phyloP scores from a whole-genome alignment of 2,329 filamentous ascomycete species.

The Alternaria burnsii region DNA sequence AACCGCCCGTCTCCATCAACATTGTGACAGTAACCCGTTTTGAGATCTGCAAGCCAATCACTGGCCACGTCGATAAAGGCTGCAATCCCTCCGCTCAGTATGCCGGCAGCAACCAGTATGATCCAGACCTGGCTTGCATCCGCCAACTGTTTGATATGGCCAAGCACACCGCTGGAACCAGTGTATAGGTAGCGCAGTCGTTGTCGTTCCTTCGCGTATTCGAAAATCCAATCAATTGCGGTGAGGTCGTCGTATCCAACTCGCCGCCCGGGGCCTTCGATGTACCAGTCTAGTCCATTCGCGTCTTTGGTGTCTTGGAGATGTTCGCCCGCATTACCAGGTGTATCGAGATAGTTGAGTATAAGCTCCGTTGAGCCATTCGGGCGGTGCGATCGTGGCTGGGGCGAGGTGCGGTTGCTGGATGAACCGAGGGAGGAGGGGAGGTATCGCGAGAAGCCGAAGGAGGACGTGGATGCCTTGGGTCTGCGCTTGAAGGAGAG shows the following conservation, averaged over 20 bases:
- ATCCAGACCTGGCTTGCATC: slow-evolving; percentile 94
- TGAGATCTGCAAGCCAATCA: slow-evolving; percentile 93
- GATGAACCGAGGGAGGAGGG: slow-evolving; percentile 48
- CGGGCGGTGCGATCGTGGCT: slow-evolving; percentile 34
- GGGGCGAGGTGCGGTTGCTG: slow-evolving; percentile 41
- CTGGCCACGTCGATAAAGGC: slow-evolving; percentile 89
- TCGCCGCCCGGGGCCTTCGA: slow-evolving; percentile 85
- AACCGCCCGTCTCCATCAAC: slow-evolving; percentile 82
- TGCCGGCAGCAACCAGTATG: slow-evolving; percentile 83
- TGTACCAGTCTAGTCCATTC: slow-evolving; percentile 76
- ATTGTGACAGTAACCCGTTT: slow-evolving; percentile 84
- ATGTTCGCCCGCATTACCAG: slow-evolving; percentile 49
- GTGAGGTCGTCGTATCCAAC: slow-evolving; percentile 97
- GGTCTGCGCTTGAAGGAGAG: slow-evolving; percentile 78
- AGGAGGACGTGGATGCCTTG: slow-evolving; percentile 54
- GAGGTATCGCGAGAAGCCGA: slow-evolving; percentile 57
- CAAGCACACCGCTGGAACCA: slow-evolving; percentile 73
- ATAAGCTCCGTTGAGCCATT: slow-evolving; percentile 51
- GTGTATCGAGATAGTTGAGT: slow-evolving; percentile 53
- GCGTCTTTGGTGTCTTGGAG: slow-evolving; percentile 56
- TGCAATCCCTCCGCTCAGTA: slow-evolving; percentile 83
- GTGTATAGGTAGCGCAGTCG: slow-evolving; percentile 79
- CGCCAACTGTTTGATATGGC: slow-evolving; percentile 74
- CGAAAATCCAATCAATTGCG: slow-evolving; percentile 99
- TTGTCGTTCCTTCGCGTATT: slow-evolving; percentile 95